These are phyloP conservation scores for Porcisia hertigi DNA, from an alignment of 208 protist genomes.

Conservation along the genomic window DNA sequence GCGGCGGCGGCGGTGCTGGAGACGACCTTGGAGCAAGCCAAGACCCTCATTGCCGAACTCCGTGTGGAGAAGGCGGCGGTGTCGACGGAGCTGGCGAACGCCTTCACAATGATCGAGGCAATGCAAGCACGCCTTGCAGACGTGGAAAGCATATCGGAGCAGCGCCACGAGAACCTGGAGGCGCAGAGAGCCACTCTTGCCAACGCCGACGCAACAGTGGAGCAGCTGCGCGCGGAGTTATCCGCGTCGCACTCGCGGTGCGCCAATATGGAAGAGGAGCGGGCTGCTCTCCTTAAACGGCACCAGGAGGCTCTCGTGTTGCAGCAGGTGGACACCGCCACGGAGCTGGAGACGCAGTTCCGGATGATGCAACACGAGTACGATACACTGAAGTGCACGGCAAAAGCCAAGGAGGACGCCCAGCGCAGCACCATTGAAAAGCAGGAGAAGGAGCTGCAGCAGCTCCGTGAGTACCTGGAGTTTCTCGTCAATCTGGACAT, in stretches of 20 bases:
- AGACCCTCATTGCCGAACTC: background rate
- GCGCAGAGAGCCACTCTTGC: background rate
- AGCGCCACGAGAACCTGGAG: background rate
- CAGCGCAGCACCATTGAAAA: slow-evolving; percentile 21
- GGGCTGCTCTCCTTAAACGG: background rate
- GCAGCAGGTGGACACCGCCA: slow-evolving; percentile 25
- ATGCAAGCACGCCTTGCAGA: background rate
- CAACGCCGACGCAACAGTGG: background rate
- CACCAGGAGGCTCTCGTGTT: slow-evolving; percentile 10
- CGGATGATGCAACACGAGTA: slow-evolving; percentile 29
- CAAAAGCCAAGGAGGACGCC: slow-evolving; percentile 29
- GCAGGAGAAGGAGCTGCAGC: slow-evolving; percentile 26
- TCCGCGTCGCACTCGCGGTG: background rate
- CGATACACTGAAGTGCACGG: slow-evolving; percentile 1
- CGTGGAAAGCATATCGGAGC: background rate
- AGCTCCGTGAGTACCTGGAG: slow-evolving; percentile 53
- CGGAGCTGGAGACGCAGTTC: slow-evolving; percentile 29
- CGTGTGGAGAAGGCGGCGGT: background rate
- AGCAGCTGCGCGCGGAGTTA: slow-evolving; percentile 1
- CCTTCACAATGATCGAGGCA: background rate
- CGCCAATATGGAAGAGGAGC: background rate
- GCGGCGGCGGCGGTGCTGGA: background rate
- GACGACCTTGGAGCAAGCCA: background rate
- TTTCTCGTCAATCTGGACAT: slow-evolving; percentile 53
- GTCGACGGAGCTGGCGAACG: background rate